phyloP scores from a whole-genome alignment of 2,329 filamentous ascomycete genomes.

The Colletotrichum caudatum region DNA sequence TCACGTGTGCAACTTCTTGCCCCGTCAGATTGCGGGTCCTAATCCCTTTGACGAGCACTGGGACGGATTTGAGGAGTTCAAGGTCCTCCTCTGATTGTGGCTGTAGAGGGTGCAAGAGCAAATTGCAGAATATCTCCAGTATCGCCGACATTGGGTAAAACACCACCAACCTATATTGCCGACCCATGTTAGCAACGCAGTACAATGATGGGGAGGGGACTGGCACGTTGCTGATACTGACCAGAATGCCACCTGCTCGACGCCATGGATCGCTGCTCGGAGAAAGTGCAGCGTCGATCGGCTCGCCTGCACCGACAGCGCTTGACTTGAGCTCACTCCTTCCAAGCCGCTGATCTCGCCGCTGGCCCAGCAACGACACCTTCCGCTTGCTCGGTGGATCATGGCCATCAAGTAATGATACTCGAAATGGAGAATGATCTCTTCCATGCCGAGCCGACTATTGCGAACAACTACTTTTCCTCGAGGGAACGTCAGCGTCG shows the following conservation, averaged over 20 bases:
- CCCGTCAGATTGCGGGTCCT: slow-evolving; percentile 46
- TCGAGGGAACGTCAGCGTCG: slow-evolving; percentile 58
- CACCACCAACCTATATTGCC: slow-evolving; percentile 63
- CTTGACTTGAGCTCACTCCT: slow-evolving; percentile 64
- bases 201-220: no score
- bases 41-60: slow-evolving; percentile 58
- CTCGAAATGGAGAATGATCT: slow-evolving; percentile 63
- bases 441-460: slow-evolving; percentile 57
- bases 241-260: slow-evolving; percentile 64
- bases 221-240: slow-evolving; percentile 45
- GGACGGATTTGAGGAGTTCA: slow-evolving; percentile 57
- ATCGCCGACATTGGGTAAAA: slow-evolving; percentile 69
- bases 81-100: slow-evolving; percentile 59
- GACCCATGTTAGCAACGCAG: neutral
- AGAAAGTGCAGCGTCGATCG: slow-evolving; percentile 66
- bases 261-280: slow-evolving; percentile 54
- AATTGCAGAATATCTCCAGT: slow-evolving; percentile 66
- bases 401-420: slow-evolving; percentile 67
- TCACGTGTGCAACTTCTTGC: slow-evolving; percentile 55
- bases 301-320: slow-evolving; percentile 66
- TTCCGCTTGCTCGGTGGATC: slow-evolving; percentile 67
- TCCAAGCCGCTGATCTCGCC: slow-evolving; percentile 43
- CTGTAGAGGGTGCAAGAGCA: slow-evolving; percentile 61
- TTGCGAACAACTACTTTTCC: slow-evolving; percentile 44
- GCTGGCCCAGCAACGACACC: slow-evolving; percentile 59